Percentiles rank a stretch among this genome's conserved stretches.
These are phyloP conservation scores for Bisporella sp. DNA, from an alignment of 2,329 filamentous ascomycete species.

Conservation along the genomic window DNA sequence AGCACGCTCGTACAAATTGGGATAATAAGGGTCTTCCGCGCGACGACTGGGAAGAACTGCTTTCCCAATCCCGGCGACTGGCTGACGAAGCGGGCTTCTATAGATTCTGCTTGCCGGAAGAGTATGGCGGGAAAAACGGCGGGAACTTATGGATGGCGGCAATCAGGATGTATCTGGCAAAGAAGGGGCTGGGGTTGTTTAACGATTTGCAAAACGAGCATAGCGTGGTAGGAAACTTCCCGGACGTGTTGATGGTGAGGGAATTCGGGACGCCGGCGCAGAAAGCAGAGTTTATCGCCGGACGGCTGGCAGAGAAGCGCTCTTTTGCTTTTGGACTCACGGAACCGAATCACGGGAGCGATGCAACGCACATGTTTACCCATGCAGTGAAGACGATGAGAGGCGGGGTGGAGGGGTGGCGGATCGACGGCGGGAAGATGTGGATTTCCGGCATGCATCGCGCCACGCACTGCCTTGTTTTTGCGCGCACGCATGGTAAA, in stretches of 20 bases:
- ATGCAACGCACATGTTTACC: conserved; percentile 57
- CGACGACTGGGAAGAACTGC: conserved; percentile 50
- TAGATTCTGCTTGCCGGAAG: conserved; percentile 47
- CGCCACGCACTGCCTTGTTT: conserved; percentile 55
- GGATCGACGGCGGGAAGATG: conserved; percentile 53
- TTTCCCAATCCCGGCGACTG: conserved; percentile 39
- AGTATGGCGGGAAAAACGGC: conserved; percentile 43
- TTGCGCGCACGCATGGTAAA: conserved; percentile 49
- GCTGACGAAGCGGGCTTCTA: conserved; percentile 56
- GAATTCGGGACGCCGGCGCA: conserved; percentile 50
- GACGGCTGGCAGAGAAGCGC: conserved; percentile 44
- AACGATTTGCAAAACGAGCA: conserved; percentile 61
- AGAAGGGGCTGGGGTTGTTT: conserved; percentile 51
- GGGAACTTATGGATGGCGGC: conserved; percentile 59
- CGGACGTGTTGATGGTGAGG: conserved; percentile 54
- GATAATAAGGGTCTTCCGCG: conserved; percentile 40
- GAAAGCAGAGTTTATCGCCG: conserved; percentile 44
- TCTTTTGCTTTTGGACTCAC: conserved; percentile 55
- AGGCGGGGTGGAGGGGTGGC: conserved; percentile 39
- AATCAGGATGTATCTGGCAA: conserved; percentile 51
- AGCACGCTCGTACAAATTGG: conserved; percentile 56
- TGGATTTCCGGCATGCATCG: conserved; percentile 60
- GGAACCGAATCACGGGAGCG: conserved; percentile 54
- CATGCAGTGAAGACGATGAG: conserved; percentile 37
- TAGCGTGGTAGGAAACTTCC: conserved; percentile 55